Evolutionary conservation across 345 rosid species (phyloP).

Genomic region (Gossypium sturtianum): DNA sequence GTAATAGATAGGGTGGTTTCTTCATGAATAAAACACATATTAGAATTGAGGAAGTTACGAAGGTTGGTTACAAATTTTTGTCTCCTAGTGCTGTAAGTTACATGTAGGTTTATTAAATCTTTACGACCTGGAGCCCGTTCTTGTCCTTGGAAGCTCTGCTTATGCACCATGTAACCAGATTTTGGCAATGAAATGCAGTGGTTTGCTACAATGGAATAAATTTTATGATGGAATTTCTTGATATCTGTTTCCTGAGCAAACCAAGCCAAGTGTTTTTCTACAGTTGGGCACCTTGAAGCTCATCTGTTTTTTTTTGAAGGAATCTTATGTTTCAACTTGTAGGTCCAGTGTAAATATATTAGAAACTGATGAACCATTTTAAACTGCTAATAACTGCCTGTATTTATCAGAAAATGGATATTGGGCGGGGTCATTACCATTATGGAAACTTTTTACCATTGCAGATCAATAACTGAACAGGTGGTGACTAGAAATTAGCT

Average conservation of each 20-base stretch:
- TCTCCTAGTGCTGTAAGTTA: conserved; percentile 16
- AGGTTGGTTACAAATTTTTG: conserved; percentile 25
- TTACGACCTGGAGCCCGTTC: conserved; percentile 4
- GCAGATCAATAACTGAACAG: conserved; percentile 3
- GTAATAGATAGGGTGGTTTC: not conserved
- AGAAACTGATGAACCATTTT: not conserved
- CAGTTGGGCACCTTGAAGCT: not conserved
- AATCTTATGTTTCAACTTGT: not conserved
- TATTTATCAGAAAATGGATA: not conserved
- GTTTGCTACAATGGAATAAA: conserved; percentile 6
- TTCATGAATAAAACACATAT: not conserved
- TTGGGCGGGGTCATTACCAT: not conserved
- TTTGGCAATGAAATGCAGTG: conserved; percentile 7
- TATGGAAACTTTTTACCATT: not conserved
- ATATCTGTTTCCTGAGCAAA: not conserved
- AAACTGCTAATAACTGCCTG: not conserved
- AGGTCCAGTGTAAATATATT: not conserved
- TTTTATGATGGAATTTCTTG: not conserved
- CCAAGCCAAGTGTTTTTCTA: conserved; percentile 12
- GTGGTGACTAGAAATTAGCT: not conserved
- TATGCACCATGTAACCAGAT: not conserved
- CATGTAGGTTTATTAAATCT: not conserved
- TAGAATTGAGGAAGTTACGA: conserved; percentile 18
- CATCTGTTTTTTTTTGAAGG: not conserved
- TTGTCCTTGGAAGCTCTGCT: conserved; percentile 17